Evolutionary conservation across 2,329 filamentous ascomycete species (phyloP).

Genomic region (Paradendryphiella salina): DNA sequence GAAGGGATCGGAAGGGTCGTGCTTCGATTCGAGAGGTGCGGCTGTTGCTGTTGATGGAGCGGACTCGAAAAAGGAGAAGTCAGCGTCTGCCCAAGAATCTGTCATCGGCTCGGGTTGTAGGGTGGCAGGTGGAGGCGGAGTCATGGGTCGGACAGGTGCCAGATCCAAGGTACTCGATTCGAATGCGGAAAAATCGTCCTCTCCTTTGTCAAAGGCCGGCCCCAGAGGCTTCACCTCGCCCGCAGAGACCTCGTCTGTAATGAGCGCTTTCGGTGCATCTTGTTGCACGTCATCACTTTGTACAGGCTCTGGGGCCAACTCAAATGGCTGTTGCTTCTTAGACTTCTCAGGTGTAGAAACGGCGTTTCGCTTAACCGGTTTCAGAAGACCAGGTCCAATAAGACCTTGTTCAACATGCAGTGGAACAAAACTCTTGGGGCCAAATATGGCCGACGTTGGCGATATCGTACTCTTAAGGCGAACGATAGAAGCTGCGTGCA

Average conservation of each 20-base stretch:
- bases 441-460: conserved; percentile 42
- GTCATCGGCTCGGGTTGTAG: not conserved
- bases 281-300: not conserved
- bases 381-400: conserved; percentile 38
- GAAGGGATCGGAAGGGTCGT: conserved; percentile 25
- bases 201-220: not conserved
- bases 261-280: not conserved
- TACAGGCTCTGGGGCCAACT: not conserved
- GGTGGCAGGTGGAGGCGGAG: conserved; percentile 7
- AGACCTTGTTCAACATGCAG: conserved; percentile 29
- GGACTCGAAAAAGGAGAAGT: conserved; percentile 41
- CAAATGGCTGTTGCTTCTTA: not conserved
- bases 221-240: not conserved
- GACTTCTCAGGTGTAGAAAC: conserved; percentile 15
- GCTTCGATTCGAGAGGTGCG: conserved; percentile 3
- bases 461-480: conserved; percentile 40
- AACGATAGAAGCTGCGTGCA: conserved; percentile 37
- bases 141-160: conserved; percentile 5
- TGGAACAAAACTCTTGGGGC: conserved; percentile 35
- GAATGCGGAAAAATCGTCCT: conserved; percentile 9
- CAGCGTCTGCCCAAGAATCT: conserved; percentile 22
- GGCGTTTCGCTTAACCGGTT: conserved; percentile 24
- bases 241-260: not conserved
- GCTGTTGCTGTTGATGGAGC: conserved; percentile 7
- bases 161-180: not conserved